Evolutionary conservation across 2,329 filamentous ascomycete genomes (phyloP), one percentile per base, ranked within the genome.

Genomic region (Alternaria consortialis): DNA sequence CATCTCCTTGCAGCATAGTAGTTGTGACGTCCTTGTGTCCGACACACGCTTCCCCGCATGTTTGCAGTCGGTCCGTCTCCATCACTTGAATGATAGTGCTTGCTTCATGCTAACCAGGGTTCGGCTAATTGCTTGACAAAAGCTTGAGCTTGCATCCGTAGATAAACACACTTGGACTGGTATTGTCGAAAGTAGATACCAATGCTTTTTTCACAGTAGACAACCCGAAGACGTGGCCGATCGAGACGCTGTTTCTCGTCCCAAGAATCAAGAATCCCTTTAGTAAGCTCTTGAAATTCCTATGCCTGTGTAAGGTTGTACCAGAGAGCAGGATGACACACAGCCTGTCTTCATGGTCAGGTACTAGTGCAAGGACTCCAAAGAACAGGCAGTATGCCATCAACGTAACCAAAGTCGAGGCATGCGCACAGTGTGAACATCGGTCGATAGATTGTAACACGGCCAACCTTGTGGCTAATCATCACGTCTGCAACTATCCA

Each of bases 81-180:
- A 55, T 58, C 37, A 48, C 62, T 15, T 60, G 56, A 29, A 8
- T 32, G 52, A 53, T 46, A 5, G 39, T 23, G 17, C 39, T 40
- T 56, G 59, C 43, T 31, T 46, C 12, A 27, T 48, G 23, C 50
- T 52, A 37, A 46, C n/a, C 40, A 29, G 40, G 40, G 27, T 60
- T 70, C 67, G 70, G 68, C 50, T 73, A 69, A 72, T 67, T 57
- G 65, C 68, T 73, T 70, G 57, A 61, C 62, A 56, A 58, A 66
- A 66, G 68, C 64, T 70, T 70, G 66, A 62, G 25, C 67, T 44
- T 59, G 67, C 62, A 13, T 62, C 52, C 48, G 53, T 48, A 46
- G 37, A 27, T 17, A 40, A 44, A 57, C 37, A 17, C 7, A 27
- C 5, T 51, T 36, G 46, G 12, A 12, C n/a, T 15, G 17, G 29